Evolutionary conservation across 352 stramenopile species (phyloP), one percentile per base, ranked within the genome.

Genomic region (Globisporangium viniferum): DNA sequence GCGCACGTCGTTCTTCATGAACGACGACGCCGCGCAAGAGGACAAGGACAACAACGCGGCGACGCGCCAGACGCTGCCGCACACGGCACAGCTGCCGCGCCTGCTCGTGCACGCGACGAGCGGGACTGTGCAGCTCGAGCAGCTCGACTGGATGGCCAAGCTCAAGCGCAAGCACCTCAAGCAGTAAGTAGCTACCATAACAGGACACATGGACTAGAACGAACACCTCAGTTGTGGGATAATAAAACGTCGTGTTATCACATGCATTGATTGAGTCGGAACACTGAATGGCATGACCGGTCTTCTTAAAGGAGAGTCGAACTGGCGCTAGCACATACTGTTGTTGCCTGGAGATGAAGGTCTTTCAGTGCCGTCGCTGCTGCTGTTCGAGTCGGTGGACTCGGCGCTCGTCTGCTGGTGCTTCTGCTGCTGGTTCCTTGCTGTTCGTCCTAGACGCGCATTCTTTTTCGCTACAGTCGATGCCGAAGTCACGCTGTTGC

Each of bases 61-160:
- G 48, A 68, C 5, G 59, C 62, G 9, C 41, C 46, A 55, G 27
- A 48, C 14, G 15, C 33, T 63, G 39, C 24, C 59, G 27, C 63
- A 67, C 46, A 22, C 67, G 3, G 22, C 51, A 12, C 67, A 69
- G 35, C 36, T 53, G 6, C 70, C 81, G 41, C 66, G 73, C 14
- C 71, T 88, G 15, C 76, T 90, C 61, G 81, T 87, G 39, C 81
- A 90, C 57, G 68, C 81, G 1, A 63, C 75, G 27, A 77, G 68
- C 35, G 81, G 79, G 36, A 61, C 72, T 8, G 80, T 90, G 22
- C 71, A 58, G 31, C 68, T 85, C 35, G 75, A 84, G 48, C 86
- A 94, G 65, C 72, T 92, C 12, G 82, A 87, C 68, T 94, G 84
- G 86, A 94, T 92, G 82, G 81, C 80, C 44, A 91, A 94, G 66